A percentile compares a stretch with the other conserved stretches of the same genome.
Evolutionary conservation across 257 asterid species (phyloP).

Genomic region (Nicotiana paniculata): DNA sequence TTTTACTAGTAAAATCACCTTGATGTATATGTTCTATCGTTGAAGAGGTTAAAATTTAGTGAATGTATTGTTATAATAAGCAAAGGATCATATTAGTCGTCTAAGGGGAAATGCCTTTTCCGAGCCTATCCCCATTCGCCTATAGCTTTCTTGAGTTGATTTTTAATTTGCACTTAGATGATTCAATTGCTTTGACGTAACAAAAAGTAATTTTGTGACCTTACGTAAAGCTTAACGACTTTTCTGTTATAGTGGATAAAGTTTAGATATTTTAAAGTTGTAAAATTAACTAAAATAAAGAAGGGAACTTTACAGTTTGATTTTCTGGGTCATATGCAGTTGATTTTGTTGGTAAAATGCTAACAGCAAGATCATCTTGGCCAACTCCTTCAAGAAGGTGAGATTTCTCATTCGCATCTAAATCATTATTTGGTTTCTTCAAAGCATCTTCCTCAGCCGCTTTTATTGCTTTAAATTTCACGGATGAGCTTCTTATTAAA

Average conservation of each 20-base stretch:
- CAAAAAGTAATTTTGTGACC: no score
- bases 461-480: conserved; percentile 23
- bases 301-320: conserved; percentile 12
- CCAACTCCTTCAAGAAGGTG: conserved; percentile 27
- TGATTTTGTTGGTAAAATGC: background rate
- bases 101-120: no score
- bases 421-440: conserved; percentile 36
- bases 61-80: no score
- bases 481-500: conserved; percentile 45
- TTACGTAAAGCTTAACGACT: background rate
- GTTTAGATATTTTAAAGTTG: no score
- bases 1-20: background rate
- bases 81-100: no score
- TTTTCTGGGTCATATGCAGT: background rate
- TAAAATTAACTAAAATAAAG: background rate
- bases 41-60: no score
- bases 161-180: no score
- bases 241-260: no score
- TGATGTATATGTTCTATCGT: no score
- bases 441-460: conserved; percentile 22
- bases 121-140: no score
- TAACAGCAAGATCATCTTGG: conserved; percentile 8
- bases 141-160: no score
- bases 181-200: no score
- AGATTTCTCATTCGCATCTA: conserved; percentile 33